Evolutionary conservation across 2,329 filamentous ascomycete genomes (phyloP).

Genomic region (Fusarium illudens): DNA sequence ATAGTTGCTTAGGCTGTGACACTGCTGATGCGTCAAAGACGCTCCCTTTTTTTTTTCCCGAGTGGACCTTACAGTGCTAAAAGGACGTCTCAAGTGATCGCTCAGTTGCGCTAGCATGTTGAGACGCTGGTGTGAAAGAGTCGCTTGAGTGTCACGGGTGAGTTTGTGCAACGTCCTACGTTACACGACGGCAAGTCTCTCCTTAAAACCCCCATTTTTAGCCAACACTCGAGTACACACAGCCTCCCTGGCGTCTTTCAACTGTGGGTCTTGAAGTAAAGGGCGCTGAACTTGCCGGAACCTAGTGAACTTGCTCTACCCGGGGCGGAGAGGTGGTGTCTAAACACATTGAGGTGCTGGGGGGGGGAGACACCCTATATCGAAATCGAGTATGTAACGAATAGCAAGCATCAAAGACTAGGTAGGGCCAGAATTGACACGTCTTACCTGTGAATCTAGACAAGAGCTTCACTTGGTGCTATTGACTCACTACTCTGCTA

Average conservation of each 20-base stretch:
- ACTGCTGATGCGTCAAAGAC: not conserved
- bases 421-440: too few species aligned
- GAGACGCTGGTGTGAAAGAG: not conserved
- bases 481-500: not conserved
- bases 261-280: too few species aligned
- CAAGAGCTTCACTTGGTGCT: too few species aligned
- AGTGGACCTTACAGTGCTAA: too few species aligned
- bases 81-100: not conserved
- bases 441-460: too few species aligned
- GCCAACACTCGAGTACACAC: fast-evolving
- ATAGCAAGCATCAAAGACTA: not conserved
- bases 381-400: not conserved
- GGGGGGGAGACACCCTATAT: not conserved
- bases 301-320: not conserved
- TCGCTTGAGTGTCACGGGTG: not conserved
- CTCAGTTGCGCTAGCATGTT: not conserved
- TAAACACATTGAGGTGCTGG: not conserved
- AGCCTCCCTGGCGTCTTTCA: too few species aligned
- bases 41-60: too few species aligned
- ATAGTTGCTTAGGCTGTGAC: not conserved
- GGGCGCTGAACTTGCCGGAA: too few species aligned
- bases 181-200: not conserved
- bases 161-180: not conserved
- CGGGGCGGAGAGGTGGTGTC: too few species aligned
- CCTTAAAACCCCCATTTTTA: not conserved